These are phyloP conservation scores for Amphicarpaea edgeworthii DNA, from an alignment of 306 rosid species.

Conservation along the genomic window DNA sequence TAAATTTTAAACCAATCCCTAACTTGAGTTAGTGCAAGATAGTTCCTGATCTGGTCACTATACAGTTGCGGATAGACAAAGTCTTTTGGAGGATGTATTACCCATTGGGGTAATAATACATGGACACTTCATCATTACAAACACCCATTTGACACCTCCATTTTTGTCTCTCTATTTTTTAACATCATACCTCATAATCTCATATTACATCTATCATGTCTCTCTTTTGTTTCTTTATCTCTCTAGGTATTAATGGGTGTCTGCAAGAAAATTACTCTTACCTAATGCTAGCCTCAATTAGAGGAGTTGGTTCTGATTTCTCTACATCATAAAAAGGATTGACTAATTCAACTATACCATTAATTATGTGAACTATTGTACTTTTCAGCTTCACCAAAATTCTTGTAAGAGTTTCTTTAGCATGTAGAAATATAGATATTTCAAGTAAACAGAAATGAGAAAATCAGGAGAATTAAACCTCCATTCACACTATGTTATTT, in stretches of 20 bases:
- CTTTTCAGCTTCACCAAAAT: conserved; percentile 9
- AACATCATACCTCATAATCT: neutral
- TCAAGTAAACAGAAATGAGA: neutral
- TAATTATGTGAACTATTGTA: neutral
- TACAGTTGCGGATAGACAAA: neutral
- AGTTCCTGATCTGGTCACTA: neutral
- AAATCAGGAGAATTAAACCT: neutral
- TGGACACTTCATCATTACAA: neutral
- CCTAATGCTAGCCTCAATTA: conserved; percentile 23
- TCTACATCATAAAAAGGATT: conserved; percentile 22
- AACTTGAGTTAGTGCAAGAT: conserved; percentile 17
- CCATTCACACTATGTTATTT: neutral
- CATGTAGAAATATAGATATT: conserved; percentile 29
- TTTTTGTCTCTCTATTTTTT: neutral
- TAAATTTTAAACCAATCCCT: neutral
- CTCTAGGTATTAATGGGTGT: neutral
- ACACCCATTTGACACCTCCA: neutral
- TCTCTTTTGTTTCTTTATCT: neutral
- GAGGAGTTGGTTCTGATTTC: conserved; percentile 30
- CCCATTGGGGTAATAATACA: neutral
- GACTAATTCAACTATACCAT: conserved; percentile 13
- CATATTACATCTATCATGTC: neutral
- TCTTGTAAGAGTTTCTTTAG: conserved; percentile 10
- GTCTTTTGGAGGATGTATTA: conserved; percentile 6
- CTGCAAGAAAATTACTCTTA: neutral